Conservation (phyloP, 2,329 filamentous ascomycete species). For the Colletotrichum salicis region DNA sequence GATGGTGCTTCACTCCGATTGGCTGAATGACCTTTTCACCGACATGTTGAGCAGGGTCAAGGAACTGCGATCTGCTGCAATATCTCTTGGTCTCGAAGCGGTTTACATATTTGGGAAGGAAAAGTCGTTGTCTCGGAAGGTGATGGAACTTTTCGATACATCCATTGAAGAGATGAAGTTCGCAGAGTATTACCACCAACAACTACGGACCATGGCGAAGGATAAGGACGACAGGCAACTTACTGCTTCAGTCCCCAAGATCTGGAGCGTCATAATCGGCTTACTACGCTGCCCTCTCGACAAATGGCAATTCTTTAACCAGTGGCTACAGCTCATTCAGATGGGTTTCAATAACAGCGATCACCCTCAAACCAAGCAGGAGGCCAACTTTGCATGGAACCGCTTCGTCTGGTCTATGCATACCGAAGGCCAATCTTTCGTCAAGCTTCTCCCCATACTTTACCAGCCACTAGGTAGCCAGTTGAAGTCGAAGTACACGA, state of each 20-base stretch:
- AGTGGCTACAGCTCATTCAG: slow-evolving; percentile 84
- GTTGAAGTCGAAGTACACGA: slow-evolving; percentile 71
- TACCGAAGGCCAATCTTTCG: slow-evolving; percentile 68
- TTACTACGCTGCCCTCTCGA: slow-evolving; percentile 75
- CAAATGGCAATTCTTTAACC: slow-evolving; percentile 78
- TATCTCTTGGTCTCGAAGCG: slow-evolving; percentile 78
- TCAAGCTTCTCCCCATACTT: slow-evolving; percentile 64
- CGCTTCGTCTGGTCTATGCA: slow-evolving; percentile 81
- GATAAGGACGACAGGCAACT: slow-evolving; percentile 66
- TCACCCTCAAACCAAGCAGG: slow-evolving; percentile 69
- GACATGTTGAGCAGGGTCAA: slow-evolving; percentile 83
- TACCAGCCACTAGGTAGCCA: slow-evolving; percentile 76
- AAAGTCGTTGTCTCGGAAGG: slow-evolving; percentile 71
- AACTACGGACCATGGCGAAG: slow-evolving; percentile 75
- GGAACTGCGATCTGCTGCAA: slow-evolving; percentile 80
- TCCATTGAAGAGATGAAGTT: slow-evolving; percentile 71
- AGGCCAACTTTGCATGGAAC: slow-evolving; percentile 88
- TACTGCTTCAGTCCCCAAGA: slow-evolving; percentile 76
- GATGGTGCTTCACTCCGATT: slow-evolving; percentile 79
- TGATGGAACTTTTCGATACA: slow-evolving; percentile 71
- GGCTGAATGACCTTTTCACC: slow-evolving; percentile 84
- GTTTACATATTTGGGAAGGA: slow-evolving; percentile 77
- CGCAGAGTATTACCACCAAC: slow-evolving; percentile 74
- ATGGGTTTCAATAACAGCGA: slow-evolving; percentile 86
- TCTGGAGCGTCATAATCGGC: slow-evolving; percentile 87